These are phyloP conservation scores for Mucor irregularis DNA, from an alignment of 371 early-diverging fungal genomes.

Conservation along the genomic window DNA sequence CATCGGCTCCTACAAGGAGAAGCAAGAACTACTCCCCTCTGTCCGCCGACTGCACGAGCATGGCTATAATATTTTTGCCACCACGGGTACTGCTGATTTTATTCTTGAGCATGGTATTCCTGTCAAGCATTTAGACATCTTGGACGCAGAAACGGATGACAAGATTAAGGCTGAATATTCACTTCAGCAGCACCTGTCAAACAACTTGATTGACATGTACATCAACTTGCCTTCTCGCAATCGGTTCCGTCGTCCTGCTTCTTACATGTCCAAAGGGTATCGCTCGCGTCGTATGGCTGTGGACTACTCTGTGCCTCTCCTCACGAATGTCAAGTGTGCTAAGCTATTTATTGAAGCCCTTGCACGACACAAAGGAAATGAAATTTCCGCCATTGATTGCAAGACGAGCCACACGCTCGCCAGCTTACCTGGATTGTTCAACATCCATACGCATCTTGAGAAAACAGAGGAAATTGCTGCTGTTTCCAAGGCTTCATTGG, in stretches of 20 bases:
- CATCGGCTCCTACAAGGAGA: constrained; percentile 95
- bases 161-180: constrained; percentile 88
- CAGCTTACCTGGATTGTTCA: constrained; percentile 87
- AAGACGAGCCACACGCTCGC: constrained; percentile 84
- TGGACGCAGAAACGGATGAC: constrained; percentile 53
- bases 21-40: constrained; percentile 86
- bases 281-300: constrained; percentile 95
- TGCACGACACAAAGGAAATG: constrained; percentile 73
- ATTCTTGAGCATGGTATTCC: constrained; percentile 89
- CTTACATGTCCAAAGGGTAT: constrained; percentile 95
- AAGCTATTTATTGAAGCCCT: constrained; percentile 95
- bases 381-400: constrained; percentile 81
- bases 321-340: constrained; percentile 98
- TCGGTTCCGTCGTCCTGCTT: constrained; percentile 92
- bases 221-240: constrained; percentile 97
- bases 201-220: constrained; percentile 96
- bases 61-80: constrained; percentile 91
- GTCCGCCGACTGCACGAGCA: constrained; percentile 78
- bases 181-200: constrained; percentile 89
- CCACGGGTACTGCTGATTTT: constrained; percentile 94
- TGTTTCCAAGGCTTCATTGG: constrained; percentile 72
- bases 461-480: constrained; percentile 54
- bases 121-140: constrained; percentile 85
- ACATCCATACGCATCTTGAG: constrained; percentile 69
- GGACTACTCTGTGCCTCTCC: constrained; percentile 92